Evolutionary conservation across 768 basidiomycete genomes (phyloP), one percentile per base, ranked within the genome.

Genomic region (Suillus variegatus): DNA sequence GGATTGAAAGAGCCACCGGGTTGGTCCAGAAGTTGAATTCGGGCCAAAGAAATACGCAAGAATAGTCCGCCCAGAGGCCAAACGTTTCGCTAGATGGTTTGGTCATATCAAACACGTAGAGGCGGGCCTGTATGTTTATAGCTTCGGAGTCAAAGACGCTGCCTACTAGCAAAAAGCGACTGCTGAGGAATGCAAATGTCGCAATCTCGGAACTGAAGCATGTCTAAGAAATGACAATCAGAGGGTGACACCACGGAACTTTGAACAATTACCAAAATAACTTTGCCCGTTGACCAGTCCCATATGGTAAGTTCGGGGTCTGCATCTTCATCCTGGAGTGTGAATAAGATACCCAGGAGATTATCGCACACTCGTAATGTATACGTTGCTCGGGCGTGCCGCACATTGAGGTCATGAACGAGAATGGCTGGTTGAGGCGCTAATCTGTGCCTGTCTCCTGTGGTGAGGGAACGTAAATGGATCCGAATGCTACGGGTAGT

Each of bases 231-330:
- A 63, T 38, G 35, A 41, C 46, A 6, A 28, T 35, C 38, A 6
- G 25, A 66, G 38, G 71, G 54, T 60, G 57, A 47, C 20, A 10
- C 41, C 54, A 55, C 3, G 36, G 54, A 36, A 28, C 41, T 10
- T 32, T 12, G 12, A 43, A 43, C 6, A 18, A 36, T 78, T 69
- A 91, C 89, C 67, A 83, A 65, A 68, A 86, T 72, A 8, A 78
- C 71, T 12, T 73, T 68, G 7, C 86, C 86, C 5, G 83, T 86
- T 70, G 84, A 85, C 90, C 89, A 91, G 63, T 91, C 82, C 88
- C 88, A 91, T 25, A 88, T 76, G 28, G 83, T 75, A 14, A 90
- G 72, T 67, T 86, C 84, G 38, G 80, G 83, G 55, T 77, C 78
- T 41, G 71, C 71, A 8, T 63, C 65, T 46, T 75, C 77, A 10